Conservation (phyloP, 192 early-diverging fungal species). For the Coemansia sp. region DNA sequence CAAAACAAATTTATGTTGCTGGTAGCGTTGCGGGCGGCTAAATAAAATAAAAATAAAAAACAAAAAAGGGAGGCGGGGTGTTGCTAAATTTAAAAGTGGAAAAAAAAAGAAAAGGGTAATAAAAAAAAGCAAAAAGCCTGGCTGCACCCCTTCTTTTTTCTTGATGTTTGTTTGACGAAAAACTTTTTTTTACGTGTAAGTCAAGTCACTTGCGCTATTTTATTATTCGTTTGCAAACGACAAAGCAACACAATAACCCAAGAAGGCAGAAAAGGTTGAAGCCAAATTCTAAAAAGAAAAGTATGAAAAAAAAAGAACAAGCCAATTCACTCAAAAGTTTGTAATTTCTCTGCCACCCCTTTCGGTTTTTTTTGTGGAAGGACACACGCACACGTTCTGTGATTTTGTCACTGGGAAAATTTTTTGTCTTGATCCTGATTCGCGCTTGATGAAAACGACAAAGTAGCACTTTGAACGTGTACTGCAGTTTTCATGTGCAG, state of each 20-base stretch:
- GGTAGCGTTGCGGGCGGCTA: neutral
- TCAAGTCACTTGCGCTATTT: too few relatives aligned
- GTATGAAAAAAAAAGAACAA: too few relatives aligned
- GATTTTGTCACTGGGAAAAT: neutral
- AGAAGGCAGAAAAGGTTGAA: too few relatives aligned
- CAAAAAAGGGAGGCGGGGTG: neutral
- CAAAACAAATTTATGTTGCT: slow-evolving; percentile 6
- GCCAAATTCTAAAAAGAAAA: too few relatives aligned
- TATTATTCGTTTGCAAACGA: too few relatives aligned
- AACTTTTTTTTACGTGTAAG: neutral
- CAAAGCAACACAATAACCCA: too few relatives aligned
- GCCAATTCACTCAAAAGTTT: too few relatives aligned
- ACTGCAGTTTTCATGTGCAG: neutral
- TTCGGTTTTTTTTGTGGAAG: too few relatives aligned
- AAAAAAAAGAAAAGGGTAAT: neutral
- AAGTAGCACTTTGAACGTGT: neutral
- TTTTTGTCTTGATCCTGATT: too few relatives aligned
- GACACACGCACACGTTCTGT: too few relatives aligned
- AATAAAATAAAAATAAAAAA: slow-evolving; percentile 5
- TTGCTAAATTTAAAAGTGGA: neutral
- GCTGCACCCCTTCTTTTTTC: neutral
- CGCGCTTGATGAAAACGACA: neutral
- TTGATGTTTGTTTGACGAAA: neutral
- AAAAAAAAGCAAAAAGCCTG: neutral
- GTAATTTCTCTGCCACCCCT: too few relatives aligned